These are phyloP conservation scores for Backusella circina DNA, from an alignment of 192 early-diverging fungal genomes.

Conservation along the genomic window DNA sequence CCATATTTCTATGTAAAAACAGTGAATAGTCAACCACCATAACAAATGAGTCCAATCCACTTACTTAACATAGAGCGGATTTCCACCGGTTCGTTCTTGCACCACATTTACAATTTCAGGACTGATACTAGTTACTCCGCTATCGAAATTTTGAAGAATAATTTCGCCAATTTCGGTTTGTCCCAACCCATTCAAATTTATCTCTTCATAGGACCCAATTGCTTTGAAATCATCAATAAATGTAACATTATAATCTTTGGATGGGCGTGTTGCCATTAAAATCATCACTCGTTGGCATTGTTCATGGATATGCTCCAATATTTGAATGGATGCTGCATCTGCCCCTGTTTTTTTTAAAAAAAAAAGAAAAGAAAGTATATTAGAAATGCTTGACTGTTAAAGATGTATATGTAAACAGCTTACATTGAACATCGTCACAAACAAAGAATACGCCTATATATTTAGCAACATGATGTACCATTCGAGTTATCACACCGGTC, in stretches of 20 bases:
- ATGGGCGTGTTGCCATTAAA: constrained; percentile 39
- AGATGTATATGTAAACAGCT: neutral
- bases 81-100: constrained; percentile 45
- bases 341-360: constrained; percentile 32
- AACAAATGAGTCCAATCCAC: neutral
- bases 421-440: constrained; percentile 51
- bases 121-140: constrained; percentile 35
- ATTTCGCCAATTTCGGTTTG: constrained; percentile 40
- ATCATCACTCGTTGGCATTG: constrained; percentile 37
- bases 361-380: neutral
- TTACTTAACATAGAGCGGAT: constrained; percentile 49
- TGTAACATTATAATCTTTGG: constrained; percentile 31
- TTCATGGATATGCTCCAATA: constrained; percentile 43
- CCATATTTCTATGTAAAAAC: constrained; percentile 33
- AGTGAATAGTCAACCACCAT: neutral
- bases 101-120: constrained; percentile 40
- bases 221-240: constrained; percentile 19
- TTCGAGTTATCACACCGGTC: constrained; percentile 31
- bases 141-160: constrained; percentile 37
- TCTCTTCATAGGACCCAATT: constrained; percentile 25
- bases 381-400: neutral
- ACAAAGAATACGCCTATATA: constrained; percentile 37
- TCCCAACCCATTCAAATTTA: constrained; percentile 39
- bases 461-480: constrained; percentile 34
- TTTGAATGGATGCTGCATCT: constrained; percentile 36